A percentile compares a stretch with the other conserved stretches of the same genome.
Conservation (phyloP, 164 flowering plant genomes). For the Saururus chinensis region DNA sequence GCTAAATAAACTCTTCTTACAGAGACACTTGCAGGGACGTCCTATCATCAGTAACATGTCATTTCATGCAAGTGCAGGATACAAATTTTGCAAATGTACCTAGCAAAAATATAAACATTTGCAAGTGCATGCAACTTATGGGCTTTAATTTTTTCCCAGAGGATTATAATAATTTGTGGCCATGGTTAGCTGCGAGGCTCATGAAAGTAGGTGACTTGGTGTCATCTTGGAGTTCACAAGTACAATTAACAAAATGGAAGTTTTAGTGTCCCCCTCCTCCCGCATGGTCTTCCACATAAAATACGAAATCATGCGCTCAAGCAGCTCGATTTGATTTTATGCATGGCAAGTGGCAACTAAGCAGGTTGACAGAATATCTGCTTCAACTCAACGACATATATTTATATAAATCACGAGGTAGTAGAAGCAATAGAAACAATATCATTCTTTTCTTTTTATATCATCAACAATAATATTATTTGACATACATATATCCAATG, state of each 20-base stretch:
- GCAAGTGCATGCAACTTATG: too few species aligned
- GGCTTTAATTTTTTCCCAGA: too few species aligned
- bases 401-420: too few species aligned
- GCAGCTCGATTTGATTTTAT: conserved; percentile 1
- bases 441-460: too few species aligned
- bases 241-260: conserved; percentile 1
- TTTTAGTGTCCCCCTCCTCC: neutral
- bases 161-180: too few species aligned
- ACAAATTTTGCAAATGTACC: too few species aligned
- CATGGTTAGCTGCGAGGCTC: neutral
- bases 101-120: too few species aligned
- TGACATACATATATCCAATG: too few species aligned
- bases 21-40: neutral
- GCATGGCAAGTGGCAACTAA: conserved; percentile 5
- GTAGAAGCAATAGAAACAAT: too few species aligned
- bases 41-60: too few species aligned
- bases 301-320: neutral
- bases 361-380: conserved; percentile 1
- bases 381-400: neutral
- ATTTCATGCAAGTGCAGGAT: too few species aligned
- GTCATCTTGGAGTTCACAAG: conserved; percentile 3
- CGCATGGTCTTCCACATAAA: neutral
- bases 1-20: neutral
- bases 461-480: too few species aligned
- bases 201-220: neutral